Evolutionary conservation across 2,329 filamentous ascomycete species (phyloP).

Genomic region (Raffaelea albimanens): DNA sequence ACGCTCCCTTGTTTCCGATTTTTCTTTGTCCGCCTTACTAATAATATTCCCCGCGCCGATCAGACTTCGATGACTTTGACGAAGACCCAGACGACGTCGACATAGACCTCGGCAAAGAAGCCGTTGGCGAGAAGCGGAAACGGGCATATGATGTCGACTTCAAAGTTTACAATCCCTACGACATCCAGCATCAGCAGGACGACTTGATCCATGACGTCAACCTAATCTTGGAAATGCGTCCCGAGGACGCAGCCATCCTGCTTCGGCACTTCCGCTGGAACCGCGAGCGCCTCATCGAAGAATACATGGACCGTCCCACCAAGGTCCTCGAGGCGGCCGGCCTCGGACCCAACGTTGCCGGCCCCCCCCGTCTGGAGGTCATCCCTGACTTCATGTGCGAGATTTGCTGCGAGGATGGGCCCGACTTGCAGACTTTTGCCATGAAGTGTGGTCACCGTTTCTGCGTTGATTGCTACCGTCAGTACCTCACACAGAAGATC

Average conservation of each 20-base stretch:
- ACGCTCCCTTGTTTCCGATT: background rate
- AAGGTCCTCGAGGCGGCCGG: conserved; percentile 78
- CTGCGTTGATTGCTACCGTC: conserved; percentile 83
- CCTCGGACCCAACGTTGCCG: conserved; percentile 54
- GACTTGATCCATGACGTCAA: conserved; percentile 83
- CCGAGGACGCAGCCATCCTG: conserved; percentile 84
- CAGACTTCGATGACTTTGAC: conserved; percentile 43
- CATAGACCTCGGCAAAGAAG: conserved; percentile 47
- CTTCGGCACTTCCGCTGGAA: conserved; percentile 91
- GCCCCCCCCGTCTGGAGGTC: conserved; percentile 57
- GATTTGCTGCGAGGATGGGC: conserved; percentile 88
- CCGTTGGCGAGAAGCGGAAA: conserved; percentile 55
- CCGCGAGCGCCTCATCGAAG: conserved; percentile 86
- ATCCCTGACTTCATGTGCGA: conserved; percentile 79
- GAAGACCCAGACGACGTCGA: conserved; percentile 46
- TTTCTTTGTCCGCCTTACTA: background rate
- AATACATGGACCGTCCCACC: conserved; percentile 85
- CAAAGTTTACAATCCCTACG: conserved; percentile 67
- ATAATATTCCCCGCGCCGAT: background rate
- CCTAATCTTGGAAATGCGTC: conserved; percentile 78
- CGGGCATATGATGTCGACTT: conserved; percentile 77
- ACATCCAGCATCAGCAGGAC: conserved; percentile 80
- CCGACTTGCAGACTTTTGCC: conserved; percentile 71
- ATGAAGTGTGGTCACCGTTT: conserved; percentile 94
- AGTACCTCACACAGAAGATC: conserved; percentile 90